Percentiles rank a stretch among this genome's conserved stretches.
phyloP scores from a whole-genome alignment of 352 stramenopile genomes.

The Saprolegnia parasitica region DNA sequence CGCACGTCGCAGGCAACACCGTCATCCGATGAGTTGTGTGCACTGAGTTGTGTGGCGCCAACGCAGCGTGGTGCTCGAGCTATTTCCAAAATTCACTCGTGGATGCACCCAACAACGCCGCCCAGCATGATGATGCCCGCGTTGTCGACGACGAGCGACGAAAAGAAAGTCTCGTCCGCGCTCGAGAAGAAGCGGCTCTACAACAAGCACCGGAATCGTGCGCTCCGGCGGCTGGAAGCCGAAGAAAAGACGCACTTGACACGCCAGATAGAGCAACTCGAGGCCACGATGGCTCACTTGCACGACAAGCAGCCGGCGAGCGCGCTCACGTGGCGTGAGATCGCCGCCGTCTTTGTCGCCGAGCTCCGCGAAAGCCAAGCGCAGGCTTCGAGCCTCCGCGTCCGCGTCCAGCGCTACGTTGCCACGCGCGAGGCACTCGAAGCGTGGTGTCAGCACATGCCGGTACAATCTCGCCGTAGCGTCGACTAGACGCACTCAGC shows the following conservation, averaged over 20 bases:
- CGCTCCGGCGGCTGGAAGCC: neutral
- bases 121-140: neutral
- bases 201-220: constrained; percentile 14
- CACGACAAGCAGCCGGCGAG: neutral
- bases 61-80: too few species aligned
- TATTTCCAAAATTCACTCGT: too few species aligned
- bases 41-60: too few species aligned
- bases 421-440: neutral
- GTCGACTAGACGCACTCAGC: neutral
- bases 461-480: neutral
- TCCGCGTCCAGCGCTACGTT: neutral
- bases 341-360: constrained; percentile 3
- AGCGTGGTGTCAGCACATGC: neutral
- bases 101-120: too few species aligned
- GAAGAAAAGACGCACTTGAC: constrained; percentile 5
- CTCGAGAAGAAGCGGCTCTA: constrained; percentile 13
- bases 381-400: neutral
- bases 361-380: neutral
- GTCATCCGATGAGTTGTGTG: too few species aligned
- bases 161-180: neutral
- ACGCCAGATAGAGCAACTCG: neutral
- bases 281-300: neutral
- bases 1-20: too few species aligned
- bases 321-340: constrained; percentile 6
- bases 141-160: neutral